Evolutionary conservation across 129 eudicot species (phyloP).

Genomic region (Rutidosis leptorrhynchoides): DNA sequence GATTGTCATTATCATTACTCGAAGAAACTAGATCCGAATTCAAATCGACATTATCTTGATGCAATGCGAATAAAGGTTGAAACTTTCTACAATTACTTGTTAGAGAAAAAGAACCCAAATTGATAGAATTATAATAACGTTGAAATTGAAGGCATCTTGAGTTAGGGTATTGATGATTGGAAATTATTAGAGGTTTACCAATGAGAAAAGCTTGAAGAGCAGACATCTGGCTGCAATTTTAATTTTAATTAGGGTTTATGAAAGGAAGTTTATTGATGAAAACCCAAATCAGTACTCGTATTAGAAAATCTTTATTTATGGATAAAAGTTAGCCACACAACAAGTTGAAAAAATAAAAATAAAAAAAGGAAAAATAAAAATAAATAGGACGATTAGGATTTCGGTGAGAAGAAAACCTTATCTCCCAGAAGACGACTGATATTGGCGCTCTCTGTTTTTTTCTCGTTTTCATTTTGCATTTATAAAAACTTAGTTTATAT

Average conservation of each 20-base stretch:
- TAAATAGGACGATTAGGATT: neutral
- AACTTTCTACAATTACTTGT: slow-evolving; percentile 16
- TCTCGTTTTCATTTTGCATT: neutral
- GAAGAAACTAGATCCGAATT: slow-evolving; percentile 28
- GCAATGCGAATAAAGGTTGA: slow-evolving; percentile 44
- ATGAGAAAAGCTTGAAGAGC: slow-evolving; percentile 61
- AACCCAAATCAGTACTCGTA: neutral
- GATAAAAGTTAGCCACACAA: slow-evolving; percentile 24
- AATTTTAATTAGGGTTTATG: slow-evolving; percentile 40
- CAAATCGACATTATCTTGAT: slow-evolving; percentile 43
- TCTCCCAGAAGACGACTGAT: slow-evolving; percentile 36
- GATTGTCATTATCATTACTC: slow-evolving; percentile 2
- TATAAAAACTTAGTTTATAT: too few species aligned
- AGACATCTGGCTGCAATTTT: slow-evolving; percentile 35
- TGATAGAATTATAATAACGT: neutral
- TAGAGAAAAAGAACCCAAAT: neutral
- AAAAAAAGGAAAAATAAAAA: neutral
- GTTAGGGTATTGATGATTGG: slow-evolving; percentile 18
- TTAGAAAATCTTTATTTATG: slow-evolving; percentile 1
- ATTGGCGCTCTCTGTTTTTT: slow-evolving; percentile 42
- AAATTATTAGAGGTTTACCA: slow-evolving; percentile 37
- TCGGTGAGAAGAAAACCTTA: slow-evolving; percentile 44
- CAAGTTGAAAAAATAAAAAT: slow-evolving; percentile 3
- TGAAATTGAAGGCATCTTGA: slow-evolving; percentile 6
- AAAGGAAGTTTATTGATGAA: slow-evolving; percentile 2